Base-by-base conservation (phyloP, 176 grass and related monocot species). In the Pontederia crassipes region DNA sequence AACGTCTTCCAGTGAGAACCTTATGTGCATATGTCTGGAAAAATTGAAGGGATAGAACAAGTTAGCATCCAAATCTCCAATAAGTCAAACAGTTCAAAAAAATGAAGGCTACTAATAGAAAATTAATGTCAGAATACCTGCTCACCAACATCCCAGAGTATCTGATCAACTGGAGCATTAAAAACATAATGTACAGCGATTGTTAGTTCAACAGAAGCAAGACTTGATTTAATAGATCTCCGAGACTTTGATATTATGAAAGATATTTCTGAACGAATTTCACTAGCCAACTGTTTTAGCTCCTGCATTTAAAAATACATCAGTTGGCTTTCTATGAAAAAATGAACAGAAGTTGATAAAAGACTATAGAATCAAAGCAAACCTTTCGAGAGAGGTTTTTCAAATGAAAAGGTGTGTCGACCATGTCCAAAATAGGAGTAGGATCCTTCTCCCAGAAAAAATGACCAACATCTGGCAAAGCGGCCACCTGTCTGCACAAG, bases 391-490 rank as follows among this genome's bases (percentile, higher is more conserved):
- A 90, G 59, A 90, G 72, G 79, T 85, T 85, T 62, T 90, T 90
- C 68, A 90, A 86, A 65, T 85, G 75, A 57, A 79, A 69, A 6
- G 82, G 87, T 59, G 78, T 74, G 67, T 90, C 74, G 49, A 90
- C 79, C 26, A 70, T 85, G 64, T 90, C 87, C 12, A 90, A 60
- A 45, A 90, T 75, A 3, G 87, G 87, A 48, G 87, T 85, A 3
- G 87, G 81, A 50, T 78, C 81, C 73, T 90, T 85, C 68, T 86
- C 87, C 87, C 87, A 90, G 60, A 85, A 85, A 52, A 81, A 85
- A 73, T 85, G 82, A 74, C 71, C 78, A 2, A 81, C 17, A 60
- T 79, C 78, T 26, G 79, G 87, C 58, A 86, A 57, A 24, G 75
- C 87, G 0, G 68, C 17, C 49, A 79, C 53, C 69, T 70, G 57